These are phyloP conservation scores for Funneliformis geosporum DNA, from an alignment of 192 early-diverging fungal species.

Conservation along the genomic window DNA sequence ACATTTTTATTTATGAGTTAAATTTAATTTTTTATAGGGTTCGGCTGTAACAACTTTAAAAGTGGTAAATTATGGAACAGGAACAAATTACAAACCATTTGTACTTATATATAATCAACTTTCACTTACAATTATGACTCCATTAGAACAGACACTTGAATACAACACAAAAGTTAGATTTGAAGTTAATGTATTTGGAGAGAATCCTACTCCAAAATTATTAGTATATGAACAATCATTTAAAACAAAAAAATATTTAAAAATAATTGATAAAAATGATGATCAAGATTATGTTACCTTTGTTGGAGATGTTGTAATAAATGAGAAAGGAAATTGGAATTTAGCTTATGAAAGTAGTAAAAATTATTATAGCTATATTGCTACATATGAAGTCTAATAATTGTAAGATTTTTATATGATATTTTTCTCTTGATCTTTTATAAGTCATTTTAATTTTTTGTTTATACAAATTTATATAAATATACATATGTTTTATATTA, in stretches of 20 bases:
- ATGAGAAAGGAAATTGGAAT: conserved; percentile 3
- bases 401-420: neutral
- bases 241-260: neutral
- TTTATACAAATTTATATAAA: no score
- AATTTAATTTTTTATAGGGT: neutral
- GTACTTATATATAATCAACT: neutral
- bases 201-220: neutral
- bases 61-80: conserved; percentile 19
- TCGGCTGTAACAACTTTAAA: neutral
- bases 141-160: neutral
- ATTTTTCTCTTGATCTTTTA: no score
- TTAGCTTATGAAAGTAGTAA: neutral
- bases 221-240: neutral
- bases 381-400: conserved; percentile 12
- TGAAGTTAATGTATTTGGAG: conserved; percentile 23
- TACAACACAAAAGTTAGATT: neutral
- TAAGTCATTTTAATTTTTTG: no score
- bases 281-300: neutral
- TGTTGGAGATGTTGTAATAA: conserved; percentile 2
- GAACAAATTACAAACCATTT: conserved; percentile 24
- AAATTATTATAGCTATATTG: neutral
- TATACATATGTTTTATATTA: no score
- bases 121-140: conserved; percentile 10
- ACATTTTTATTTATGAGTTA: neutral
- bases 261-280: neutral